phyloP scores from a whole-genome alignment of 1,284 basidiomycete genomes.

The Melampsora occidentalis region DNA sequence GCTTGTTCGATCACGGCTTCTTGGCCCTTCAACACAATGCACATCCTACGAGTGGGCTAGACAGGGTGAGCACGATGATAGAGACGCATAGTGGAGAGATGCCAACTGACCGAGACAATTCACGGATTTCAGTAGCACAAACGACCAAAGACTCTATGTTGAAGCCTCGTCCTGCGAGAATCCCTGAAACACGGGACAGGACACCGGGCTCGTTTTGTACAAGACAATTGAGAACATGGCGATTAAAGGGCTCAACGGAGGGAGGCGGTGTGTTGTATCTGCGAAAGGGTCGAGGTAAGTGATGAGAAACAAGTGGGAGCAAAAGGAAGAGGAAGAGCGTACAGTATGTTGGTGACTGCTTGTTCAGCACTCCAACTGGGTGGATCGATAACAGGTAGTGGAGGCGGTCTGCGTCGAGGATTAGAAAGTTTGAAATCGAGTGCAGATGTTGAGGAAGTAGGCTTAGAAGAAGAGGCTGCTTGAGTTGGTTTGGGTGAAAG shows the following conservation, averaged over 20 bases:
- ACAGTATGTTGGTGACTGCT: conserved; percentile 89
- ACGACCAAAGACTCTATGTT: conserved; percentile 98
- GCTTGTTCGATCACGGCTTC: conserved; percentile 98
- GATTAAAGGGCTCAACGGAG: conserved; percentile 53
- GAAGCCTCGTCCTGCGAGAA: conserved; percentile 93
- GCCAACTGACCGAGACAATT: conserved; percentile 68
- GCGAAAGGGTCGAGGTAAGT: not conserved
- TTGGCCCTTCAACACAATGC: conserved; percentile 92
- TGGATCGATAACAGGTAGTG: conserved; percentile 47
- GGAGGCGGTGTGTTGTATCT: conserved; percentile 66
- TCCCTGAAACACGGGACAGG: conserved; percentile 93
- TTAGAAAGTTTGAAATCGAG: conserved; percentile 85
- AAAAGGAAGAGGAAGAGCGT: not conserved
- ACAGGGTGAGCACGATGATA: not conserved
- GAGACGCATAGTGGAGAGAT: not conserved
- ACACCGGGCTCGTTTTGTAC: conserved; percentile 99
- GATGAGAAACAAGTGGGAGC: not conserved
- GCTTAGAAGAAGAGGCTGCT: conserved; percentile 56
- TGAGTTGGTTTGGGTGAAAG: not conserved
- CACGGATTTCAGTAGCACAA: conserved; percentile 94
- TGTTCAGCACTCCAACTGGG: conserved; percentile 75
- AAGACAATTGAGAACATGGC: conserved; percentile 94
- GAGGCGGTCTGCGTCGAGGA: conserved; percentile 54
- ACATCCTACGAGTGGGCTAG: conserved; percentile 63
- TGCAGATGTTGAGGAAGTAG: conserved; percentile 88